phyloP scores from a whole-genome alignment of 75 land plant species.

The Isoetes taiwanensis region DNA sequence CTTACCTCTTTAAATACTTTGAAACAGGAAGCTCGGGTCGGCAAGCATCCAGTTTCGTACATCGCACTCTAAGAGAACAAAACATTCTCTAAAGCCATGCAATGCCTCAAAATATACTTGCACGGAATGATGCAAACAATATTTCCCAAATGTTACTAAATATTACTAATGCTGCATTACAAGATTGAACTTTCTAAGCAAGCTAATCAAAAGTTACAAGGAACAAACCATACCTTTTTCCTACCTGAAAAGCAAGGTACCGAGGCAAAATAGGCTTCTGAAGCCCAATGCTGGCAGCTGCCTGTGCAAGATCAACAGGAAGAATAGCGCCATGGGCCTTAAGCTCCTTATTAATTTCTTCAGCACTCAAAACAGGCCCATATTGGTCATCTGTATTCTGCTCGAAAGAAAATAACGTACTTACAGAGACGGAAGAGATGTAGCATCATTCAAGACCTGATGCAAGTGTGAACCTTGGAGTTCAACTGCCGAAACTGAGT shows the following conservation, averaged over 20 bases:
- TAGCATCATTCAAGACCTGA: too few species aligned
- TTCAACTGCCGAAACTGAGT: too few species aligned
- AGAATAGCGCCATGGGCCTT: slow-evolving; percentile 46
- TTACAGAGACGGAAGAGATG: too few species aligned
- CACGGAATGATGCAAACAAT: too few species aligned
- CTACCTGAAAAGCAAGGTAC: slow-evolving; percentile 78
- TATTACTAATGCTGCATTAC: too few species aligned
- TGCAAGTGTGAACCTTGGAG: too few species aligned
- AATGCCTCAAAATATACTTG: slow-evolving; percentile 23
- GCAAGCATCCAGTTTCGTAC: slow-evolving; percentile 86
- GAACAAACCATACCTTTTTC: not conserved
- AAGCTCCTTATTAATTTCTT: slow-evolving; percentile 47
- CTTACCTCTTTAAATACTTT: slow-evolving; percentile 78
- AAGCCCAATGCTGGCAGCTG: slow-evolving; percentile 56
- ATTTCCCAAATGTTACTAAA: too few species aligned
- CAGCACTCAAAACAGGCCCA: slow-evolving; percentile 66
- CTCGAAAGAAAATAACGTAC: too few species aligned
- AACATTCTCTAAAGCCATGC: slow-evolving; percentile 46
- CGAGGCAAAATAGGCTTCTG: slow-evolving; percentile 46
- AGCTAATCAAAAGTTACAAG: not conserved
- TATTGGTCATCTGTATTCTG: slow-evolving; percentile 42
- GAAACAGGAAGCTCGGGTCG: slow-evolving; percentile 81
- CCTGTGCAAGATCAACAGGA: slow-evolving; percentile 77
- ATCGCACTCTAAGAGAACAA: too few species aligned
- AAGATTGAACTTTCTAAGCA: too few species aligned